phyloP scores from a whole-genome alignment of 2,329 filamentous ascomycete species.

The Colletotrichum brevisporum region DNA sequence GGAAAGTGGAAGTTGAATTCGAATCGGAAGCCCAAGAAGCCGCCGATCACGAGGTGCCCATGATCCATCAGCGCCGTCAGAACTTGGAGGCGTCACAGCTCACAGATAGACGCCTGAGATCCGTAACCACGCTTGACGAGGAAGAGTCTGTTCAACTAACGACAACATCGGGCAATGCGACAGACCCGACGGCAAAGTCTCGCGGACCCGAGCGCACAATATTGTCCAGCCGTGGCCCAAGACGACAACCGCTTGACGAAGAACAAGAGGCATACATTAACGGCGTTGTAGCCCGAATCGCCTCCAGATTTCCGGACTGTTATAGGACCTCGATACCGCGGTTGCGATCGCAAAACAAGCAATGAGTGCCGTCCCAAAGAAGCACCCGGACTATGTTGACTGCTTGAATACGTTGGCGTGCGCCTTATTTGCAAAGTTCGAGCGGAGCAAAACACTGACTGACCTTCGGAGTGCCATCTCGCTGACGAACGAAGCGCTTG shows the following conservation, averaged over 20 bases:
- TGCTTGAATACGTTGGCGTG: neutral
- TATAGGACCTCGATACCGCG: too few relatives aligned
- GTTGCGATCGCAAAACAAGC: too few relatives aligned
- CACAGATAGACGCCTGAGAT: too few relatives aligned
- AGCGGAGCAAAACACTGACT: neutral
- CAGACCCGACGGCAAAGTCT: too few relatives aligned
- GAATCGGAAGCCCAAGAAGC: neutral
- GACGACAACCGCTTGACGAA: too few relatives aligned
- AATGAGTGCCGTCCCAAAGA: neutral
- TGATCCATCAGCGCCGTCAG: too few relatives aligned
- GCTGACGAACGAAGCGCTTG: neutral
- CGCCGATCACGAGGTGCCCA: neutral
- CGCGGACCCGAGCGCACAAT: too few relatives aligned
- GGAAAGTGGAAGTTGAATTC: neutral
- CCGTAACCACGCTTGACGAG: neutral
- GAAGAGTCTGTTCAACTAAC: neutral
- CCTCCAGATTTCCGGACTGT: too few relatives aligned
- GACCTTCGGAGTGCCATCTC: neutral
- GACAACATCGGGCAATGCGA: neutral
- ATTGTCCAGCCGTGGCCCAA: too few relatives aligned
- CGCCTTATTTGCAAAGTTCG: neutral
- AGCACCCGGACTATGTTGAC: neutral
- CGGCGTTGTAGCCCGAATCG: too few relatives aligned
- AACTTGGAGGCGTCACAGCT: too few relatives aligned
- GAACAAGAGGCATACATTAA: too few relatives aligned